Percentiles rank a stretch among this genome's conserved stretches.
phyloP scores from a whole-genome alignment of 495 filamentous ascomycete species.

The Cercophora scortea region DNA sequence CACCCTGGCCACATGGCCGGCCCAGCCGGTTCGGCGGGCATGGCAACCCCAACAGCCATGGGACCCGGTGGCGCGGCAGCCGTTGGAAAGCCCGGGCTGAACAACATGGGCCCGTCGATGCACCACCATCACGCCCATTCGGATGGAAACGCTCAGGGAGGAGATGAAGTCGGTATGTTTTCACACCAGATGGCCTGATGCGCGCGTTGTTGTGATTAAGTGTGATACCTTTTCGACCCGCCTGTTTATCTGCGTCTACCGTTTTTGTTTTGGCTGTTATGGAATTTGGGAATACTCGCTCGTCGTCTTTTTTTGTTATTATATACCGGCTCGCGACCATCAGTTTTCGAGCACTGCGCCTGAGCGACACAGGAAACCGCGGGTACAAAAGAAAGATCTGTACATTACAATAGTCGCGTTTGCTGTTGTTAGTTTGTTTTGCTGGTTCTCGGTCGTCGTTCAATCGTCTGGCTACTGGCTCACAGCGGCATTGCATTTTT shows the following conservation, averaged over 20 bases:
- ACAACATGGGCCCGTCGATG: constrained; percentile 51
- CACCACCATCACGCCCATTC: constrained; percentile 68
- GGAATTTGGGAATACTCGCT: constrained; percentile 20
- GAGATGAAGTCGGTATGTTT: constrained; percentile 95
- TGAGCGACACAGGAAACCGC: constrained; percentile 27
- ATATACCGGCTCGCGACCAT: constrained; percentile 39
- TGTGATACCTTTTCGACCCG: constrained; percentile 40
- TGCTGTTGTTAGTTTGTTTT: constrained; percentile 33
- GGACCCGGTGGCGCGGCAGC: constrained; percentile 32
- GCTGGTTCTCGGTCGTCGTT: constrained; percentile 32
- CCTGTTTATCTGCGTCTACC: constrained; percentile 16
- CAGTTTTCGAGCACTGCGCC: constrained; percentile 22
- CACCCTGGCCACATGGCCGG: constrained; percentile 40
- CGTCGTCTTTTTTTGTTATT: constrained; percentile 30
- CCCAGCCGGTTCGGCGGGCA: constrained; percentile 46
- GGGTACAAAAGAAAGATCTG: constrained; percentile 34
- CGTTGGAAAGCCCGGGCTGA: constrained; percentile 49
- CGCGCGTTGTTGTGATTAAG: constrained; percentile 41
- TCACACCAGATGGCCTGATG: constrained; percentile 58
- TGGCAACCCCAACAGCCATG: constrained; percentile 44
- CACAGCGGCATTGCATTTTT: constrained; percentile 18
- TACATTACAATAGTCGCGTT: constrained; percentile 34
- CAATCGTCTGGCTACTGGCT: constrained; percentile 30
- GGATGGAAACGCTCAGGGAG: constrained; percentile 58
- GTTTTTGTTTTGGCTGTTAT: constrained; percentile 18